Evolutionary conservation across 371 early-diverging fungal genomes (phyloP), one percentile per base, ranked within the genome.

Genomic region (Gilbertella persicaria): DNA sequence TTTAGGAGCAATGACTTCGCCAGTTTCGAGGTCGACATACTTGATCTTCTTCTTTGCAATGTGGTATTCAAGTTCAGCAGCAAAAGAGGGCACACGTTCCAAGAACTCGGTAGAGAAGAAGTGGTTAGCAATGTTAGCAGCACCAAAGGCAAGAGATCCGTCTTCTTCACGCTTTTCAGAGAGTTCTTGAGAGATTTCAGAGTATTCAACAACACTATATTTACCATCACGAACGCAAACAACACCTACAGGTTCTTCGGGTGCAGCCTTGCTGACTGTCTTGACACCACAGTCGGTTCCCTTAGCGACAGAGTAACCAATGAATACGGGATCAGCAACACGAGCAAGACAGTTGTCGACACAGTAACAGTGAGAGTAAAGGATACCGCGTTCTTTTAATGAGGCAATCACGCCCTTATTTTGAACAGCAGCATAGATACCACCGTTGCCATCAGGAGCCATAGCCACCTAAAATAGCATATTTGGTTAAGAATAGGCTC

Each of bases 41-140:
- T 90, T 91, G 81, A 98, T 96, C 90, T 97, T 98, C 87, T 98
- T 98, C 67, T 85, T 85, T 29, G 98, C 98, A 60, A 97, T 85
- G 73, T 98, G 98, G 78, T 94, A 95, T 75, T 92, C 92, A 14
- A 98, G 83, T 59, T 84, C 67, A 41, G 71, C 64, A 59, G 95
- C 95, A 65, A 95, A 83, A 17, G 80, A 76, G 48, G 89, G 89
- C 37, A 94, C 85, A 47, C 87, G 82, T 58, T 90, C 75, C 69
- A 98, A 78, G 67, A 97, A 97, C 50, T 83, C 96, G 24, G 88
- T 77, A 30, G 96, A 90, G 82, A 95, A 98, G 70, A 94, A 96
- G 74, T 98, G 98, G 82, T 96, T 98, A 73, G 90, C 96, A 78
- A 98, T 97, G 81, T 98, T 98, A 45, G 91, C 98, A 7, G 97